A percentile compares a stretch with the other conserved stretches of the same genome.
These are phyloP conservation scores for Penicillium sp. DNA, from an alignment of 2,329 filamentous ascomycete species.

Conservation along the genomic window DNA sequence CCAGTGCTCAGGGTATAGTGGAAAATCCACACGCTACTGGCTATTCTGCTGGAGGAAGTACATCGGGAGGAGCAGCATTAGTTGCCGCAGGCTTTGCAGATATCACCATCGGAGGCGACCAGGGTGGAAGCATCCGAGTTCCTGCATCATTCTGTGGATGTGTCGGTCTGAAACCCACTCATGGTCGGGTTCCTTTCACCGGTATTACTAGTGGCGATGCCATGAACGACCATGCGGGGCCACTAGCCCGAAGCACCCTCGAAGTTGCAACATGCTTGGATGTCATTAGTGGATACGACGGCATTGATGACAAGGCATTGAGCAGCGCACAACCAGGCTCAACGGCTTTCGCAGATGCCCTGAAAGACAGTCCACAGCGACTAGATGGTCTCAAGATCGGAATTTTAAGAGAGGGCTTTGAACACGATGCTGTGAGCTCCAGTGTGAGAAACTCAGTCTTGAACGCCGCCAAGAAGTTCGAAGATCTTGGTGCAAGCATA, in stretches of 20 bases:
- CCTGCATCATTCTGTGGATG: constrained; percentile 46
- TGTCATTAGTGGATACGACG: constrained; percentile 50
- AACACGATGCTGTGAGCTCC: constrained; percentile 39
- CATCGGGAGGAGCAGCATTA: constrained; percentile 29
- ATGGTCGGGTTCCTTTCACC: constrained; percentile 53
- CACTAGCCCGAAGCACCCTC: constrained; percentile 42
- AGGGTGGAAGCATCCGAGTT: constrained; percentile 34
- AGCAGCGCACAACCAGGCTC: constrained; percentile 27
- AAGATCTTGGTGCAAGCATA: constrained; percentile 49
- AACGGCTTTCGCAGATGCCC: constrained; percentile 15
- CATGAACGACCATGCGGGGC: constrained; percentile 53
- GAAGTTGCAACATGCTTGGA: constrained; percentile 47
- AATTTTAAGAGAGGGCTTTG: constrained; percentile 48
- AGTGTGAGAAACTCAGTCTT: constrained; percentile 44
- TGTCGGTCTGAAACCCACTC: constrained; percentile 53
- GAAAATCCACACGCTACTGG: constrained; percentile 30
- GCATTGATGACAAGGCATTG: constrained; percentile 49
- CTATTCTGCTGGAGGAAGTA: constrained; percentile 32
- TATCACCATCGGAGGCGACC: constrained; percentile 34
- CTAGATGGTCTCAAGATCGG: constrained; percentile 37
- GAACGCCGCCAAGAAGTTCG: constrained; percentile 43
- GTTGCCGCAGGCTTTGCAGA: constrained; percentile 27
- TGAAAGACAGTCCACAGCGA: constrained; percentile 6
- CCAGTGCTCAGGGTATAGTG: constrained; percentile 28
- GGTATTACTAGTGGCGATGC: constrained; percentile 51